phyloP scores from a whole-genome alignment of 1,139 yeast species.

The Zygoascus hellenicus region DNA sequence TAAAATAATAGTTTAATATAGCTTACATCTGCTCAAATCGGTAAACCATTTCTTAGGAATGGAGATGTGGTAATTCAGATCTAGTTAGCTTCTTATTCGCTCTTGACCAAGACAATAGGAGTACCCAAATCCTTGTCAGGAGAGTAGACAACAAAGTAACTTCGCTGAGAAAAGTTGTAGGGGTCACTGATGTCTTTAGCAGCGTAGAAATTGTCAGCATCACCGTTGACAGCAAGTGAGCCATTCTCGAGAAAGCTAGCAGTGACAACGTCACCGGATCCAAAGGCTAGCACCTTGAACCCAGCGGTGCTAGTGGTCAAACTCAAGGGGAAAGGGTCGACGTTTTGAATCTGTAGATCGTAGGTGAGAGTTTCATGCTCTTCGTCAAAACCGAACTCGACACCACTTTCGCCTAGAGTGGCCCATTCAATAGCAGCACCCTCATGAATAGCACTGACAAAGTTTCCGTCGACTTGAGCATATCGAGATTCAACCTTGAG shows the following conservation, averaged over 20 bases:
- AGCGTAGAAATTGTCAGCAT: slow-evolving; percentile 37
- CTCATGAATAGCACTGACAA: slow-evolving; percentile 39
- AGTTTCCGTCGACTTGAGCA: slow-evolving; percentile 26
- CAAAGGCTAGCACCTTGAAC: background rate
- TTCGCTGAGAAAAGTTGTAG: slow-evolving; percentile 22
- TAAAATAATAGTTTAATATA: background rate
- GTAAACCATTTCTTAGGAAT: background rate
- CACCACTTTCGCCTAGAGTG: slow-evolving; percentile 26
- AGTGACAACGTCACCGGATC: slow-evolving; percentile 10
- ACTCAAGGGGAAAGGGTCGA: too few species aligned
- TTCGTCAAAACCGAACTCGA: background rate
- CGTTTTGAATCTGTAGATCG: background rate
- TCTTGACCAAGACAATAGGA: slow-evolving; percentile 4
- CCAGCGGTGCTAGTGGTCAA: too few species aligned
- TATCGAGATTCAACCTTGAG: background rate
- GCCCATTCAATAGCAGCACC: slow-evolving; percentile 53
- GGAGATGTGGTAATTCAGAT: too few species aligned
- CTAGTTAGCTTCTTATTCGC: too few species aligned
- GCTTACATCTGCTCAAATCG: background rate
- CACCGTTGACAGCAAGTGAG: slow-evolving; percentile 32
- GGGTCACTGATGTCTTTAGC: slow-evolving; percentile 42
- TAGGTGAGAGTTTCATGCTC: background rate
- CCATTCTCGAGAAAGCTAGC: slow-evolving; percentile 1
- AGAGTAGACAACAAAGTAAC: slow-evolving; percentile 2
- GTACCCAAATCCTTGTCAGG: slow-evolving; percentile 5